phyloP scores from a whole-genome alignment of 208 protist species.

The Wallacemonas collosoma region DNA sequence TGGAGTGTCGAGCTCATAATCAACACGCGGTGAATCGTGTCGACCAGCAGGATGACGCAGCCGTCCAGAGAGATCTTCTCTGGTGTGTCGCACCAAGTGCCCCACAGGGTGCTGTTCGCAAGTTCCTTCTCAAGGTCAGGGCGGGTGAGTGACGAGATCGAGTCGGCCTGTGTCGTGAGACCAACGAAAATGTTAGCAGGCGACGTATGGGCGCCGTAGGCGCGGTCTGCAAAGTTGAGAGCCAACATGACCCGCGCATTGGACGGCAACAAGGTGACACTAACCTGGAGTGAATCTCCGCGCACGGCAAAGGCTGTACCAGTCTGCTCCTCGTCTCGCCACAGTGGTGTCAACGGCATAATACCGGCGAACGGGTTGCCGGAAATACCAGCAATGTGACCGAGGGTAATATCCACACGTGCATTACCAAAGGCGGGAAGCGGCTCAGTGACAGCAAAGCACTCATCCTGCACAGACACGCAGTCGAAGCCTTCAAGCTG shows the following conservation, averaged over 20 bases:
- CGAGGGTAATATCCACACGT: constrained; percentile 65
- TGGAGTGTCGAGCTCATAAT: constrained; percentile 68
- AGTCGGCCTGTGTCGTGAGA: constrained; percentile 58
- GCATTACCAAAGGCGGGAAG: constrained; percentile 47
- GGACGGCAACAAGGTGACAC: constrained; percentile 59
- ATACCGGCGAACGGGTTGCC: constrained; percentile 82
- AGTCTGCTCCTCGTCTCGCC: constrained; percentile 53
- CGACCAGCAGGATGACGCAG: constrained; percentile 64
- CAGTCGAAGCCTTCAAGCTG: constrained; percentile 44
- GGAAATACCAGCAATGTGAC: constrained; percentile 68
- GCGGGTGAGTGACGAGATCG: constrained; percentile 38
- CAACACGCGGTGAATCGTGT: constrained; percentile 56
- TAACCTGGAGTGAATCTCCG: constrained; percentile 62
- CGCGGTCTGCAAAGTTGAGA: constrained; percentile 24
- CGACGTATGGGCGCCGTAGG: constrained; percentile 32
- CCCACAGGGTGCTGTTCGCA: constrained; percentile 68
- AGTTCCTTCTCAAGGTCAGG: constrained; percentile 67
- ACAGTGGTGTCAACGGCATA: constrained; percentile 68
- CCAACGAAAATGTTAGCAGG: constrained; percentile 75
- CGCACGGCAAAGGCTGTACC: constrained; percentile 35
- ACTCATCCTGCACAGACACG: constrained; percentile 53
- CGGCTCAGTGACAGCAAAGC: constrained; percentile 66
- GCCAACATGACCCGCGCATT: constrained; percentile 60
- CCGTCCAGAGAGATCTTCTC: constrained; percentile 50
- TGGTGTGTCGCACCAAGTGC: constrained; percentile 76